Evolutionary conservation across 768 basidiomycete species (phyloP).

Genomic region (Mycena olivaceomarginata): DNA sequence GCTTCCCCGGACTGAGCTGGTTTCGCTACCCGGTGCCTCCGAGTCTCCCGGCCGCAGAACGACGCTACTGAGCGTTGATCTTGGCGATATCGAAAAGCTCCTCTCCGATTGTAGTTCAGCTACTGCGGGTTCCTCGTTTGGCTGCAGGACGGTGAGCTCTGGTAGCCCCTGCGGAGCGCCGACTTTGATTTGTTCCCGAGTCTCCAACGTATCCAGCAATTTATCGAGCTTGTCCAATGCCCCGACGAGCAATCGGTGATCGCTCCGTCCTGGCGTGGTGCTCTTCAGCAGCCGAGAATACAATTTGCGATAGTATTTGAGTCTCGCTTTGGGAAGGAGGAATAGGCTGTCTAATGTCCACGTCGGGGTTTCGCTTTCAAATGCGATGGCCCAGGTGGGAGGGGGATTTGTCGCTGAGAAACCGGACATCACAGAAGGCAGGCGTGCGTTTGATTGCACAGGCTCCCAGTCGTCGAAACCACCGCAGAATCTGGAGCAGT

Average conservation of each 20-base stretch:
- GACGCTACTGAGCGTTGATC: slow-evolving; percentile 44
- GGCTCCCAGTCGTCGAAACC: slow-evolving; percentile 93
- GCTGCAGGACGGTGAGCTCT: slow-evolving; percentile 53
- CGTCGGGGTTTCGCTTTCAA: slow-evolving; percentile 61
- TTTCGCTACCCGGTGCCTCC: slow-evolving; percentile 64
- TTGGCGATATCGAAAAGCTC: slow-evolving; percentile 32
- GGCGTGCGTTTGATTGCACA: slow-evolving; percentile 84
- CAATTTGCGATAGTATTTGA: slow-evolving; percentile 95
- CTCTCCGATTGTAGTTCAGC: slow-evolving; percentile 63
- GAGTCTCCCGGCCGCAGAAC: slow-evolving; percentile 42
- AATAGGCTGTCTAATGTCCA: slow-evolving; percentile 96
- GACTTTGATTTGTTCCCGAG: slow-evolving; percentile 73
- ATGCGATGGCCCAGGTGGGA: slow-evolving; percentile 61
- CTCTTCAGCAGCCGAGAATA: slow-evolving; percentile 91
- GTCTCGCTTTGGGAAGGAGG: slow-evolving; percentile 86
- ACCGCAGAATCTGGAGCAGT: slow-evolving; percentile 80
- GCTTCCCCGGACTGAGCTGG: slow-evolving; percentile 71
- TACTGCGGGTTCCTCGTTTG: slow-evolving; percentile 77
- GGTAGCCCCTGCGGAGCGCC: slow-evolving; percentile 53
- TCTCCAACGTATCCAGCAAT: slow-evolving; percentile 82
- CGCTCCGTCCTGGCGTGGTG: slow-evolving; percentile 90
- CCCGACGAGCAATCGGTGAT: slow-evolving; percentile 86
- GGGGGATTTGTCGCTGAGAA: slow-evolving; percentile 84
- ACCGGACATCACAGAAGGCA: slow-evolving; percentile 78
- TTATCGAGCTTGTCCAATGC: slow-evolving; percentile 89